Percentiles rank a stretch among this genome's conserved stretches.
phyloP scores from a whole-genome alignment of 768 basidiomycete genomes.

The Bullera alba region DNA sequence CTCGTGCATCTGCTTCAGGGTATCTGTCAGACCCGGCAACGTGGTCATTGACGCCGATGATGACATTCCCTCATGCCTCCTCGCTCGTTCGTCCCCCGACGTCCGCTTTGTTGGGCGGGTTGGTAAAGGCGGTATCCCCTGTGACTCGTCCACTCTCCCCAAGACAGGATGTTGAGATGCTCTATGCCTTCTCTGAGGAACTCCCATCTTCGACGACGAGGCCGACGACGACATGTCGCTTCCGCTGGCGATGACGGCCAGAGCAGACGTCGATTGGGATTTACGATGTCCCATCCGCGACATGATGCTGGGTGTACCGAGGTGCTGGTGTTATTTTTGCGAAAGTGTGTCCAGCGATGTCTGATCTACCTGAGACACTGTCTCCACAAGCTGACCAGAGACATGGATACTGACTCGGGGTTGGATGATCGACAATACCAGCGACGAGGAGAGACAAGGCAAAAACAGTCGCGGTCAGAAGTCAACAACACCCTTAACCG shows the following conservation, averaged over 20 bases:
- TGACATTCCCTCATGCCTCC: not conserved
- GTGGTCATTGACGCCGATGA: not conserved
- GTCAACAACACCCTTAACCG: no score
- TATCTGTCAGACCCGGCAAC: not conserved
- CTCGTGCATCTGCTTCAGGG: no score
- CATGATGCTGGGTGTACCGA: not conserved
- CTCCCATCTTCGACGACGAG: not conserved
- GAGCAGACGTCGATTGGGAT: not conserved
- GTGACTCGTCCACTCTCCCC: not conserved
- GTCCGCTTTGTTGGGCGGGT: no score
- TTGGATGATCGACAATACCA: no score
- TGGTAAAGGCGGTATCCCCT: not conserved
- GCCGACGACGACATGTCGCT: not conserved
- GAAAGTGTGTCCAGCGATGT: no score
- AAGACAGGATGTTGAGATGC: conserved; percentile 1
- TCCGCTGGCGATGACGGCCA: not conserved
- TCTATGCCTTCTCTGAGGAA: not conserved
- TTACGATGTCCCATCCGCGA: not conserved
- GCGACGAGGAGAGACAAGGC: no score
- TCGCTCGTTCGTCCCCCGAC: not conserved
- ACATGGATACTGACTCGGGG: no score
- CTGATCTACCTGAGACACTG: no score
- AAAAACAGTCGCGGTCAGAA: no score
- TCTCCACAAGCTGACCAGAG: no score
- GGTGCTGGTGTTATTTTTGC: not conserved